A percentile compares a stretch with the other conserved stretches of the same genome.
Conservation (phyloP, 306 rosid genomes). For the Nissolia schottii region DNA sequence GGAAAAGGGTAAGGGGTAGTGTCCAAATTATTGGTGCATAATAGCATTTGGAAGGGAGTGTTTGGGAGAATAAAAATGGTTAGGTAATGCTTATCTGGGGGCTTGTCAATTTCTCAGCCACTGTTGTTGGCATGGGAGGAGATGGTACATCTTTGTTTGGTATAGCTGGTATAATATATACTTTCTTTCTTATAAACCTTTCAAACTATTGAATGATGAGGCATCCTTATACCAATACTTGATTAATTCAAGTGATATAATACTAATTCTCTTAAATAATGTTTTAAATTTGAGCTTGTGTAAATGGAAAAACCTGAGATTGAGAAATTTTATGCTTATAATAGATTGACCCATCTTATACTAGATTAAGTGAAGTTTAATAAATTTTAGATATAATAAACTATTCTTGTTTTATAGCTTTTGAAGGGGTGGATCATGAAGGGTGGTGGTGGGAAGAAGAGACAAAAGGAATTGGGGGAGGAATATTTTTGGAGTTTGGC, state of each 20-base stretch:
- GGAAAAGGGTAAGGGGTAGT: conserved; percentile 36
- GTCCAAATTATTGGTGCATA: conserved; percentile 60
- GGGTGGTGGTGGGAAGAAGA: conserved; percentile 38
- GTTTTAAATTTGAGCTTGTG: too few species aligned
- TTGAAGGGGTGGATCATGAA: conserved; percentile 10
- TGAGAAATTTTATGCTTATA: too few species aligned
- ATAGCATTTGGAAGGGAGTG: conserved; percentile 75
- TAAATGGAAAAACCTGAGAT: too few species aligned
- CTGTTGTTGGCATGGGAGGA: conserved; percentile 28
- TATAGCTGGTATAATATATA: conserved; percentile 23
- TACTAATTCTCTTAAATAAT: too few species aligned
- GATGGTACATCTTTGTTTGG: conserved; percentile 33
- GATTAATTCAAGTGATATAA: too few species aligned
- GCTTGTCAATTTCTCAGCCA: conserved; percentile 42
- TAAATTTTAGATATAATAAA: too few species aligned
- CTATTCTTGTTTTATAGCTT: conserved; percentile 25
- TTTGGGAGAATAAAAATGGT: conserved; percentile 61
- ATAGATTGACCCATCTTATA: too few species aligned
- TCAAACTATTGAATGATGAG: conserved; percentile 23
- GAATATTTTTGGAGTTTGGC: conserved; percentile 54
- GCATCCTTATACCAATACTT: too few species aligned
- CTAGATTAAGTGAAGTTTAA: too few species aligned
- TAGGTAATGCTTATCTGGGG: conserved; percentile 70
- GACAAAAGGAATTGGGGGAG: conserved; percentile 54
- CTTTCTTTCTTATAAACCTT: not conserved